Evolutionary conservation across 306 rosid genomes (phyloP), one percentile per base, ranked within the genome.

Genomic region (Medicago arabica): DNA sequence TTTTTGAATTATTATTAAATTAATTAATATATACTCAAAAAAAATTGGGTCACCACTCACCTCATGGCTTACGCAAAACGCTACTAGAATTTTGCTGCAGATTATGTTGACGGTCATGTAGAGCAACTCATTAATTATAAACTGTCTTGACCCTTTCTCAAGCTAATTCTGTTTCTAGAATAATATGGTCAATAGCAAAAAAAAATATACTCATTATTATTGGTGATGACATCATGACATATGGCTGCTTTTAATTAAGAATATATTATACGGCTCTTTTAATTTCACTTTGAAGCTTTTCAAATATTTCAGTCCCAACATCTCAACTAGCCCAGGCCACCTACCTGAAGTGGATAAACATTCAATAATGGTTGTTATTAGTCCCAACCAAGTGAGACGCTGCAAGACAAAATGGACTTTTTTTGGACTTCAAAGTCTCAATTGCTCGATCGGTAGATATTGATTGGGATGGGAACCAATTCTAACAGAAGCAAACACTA

Each of bases 281-380:
- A 50, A 2, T 57, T 51, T 14, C 13, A 3, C 46, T n/a, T 46
- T 46, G 60, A 60, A 28, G 19, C 19, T 46, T 31, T 11, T 7
- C 2, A 36, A 61, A 61, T 28, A 17, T 60, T 79, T 8, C 1
- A 38, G 44, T 21, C 15, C 36, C 39, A 58, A 58, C 10, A 28
- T 28, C 57, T 38, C 6, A 61, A 61, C 21, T 61, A 31, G 66
- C 17, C 11, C 4, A 4, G 11, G 19, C 19, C 73, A 75, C 66
- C 19, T 13, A 13, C 17, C 46, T 7, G 6, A 44, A 6, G 36
- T 54, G 14, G 17, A 31, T 3, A 73, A 65, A 55, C 62, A 17
- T 67, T 49, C 76, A 47, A 67, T 75, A 47, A 74, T 28, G 12
- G 49, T 73, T 49, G 70, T 66, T 71, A 19, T 11, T 5, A 17